Evolutionary conservation across 2,329 filamentous ascomycete genomes (phyloP), one percentile per base, ranked within the genome.

Genomic region (Botrytis elliptica): DNA sequence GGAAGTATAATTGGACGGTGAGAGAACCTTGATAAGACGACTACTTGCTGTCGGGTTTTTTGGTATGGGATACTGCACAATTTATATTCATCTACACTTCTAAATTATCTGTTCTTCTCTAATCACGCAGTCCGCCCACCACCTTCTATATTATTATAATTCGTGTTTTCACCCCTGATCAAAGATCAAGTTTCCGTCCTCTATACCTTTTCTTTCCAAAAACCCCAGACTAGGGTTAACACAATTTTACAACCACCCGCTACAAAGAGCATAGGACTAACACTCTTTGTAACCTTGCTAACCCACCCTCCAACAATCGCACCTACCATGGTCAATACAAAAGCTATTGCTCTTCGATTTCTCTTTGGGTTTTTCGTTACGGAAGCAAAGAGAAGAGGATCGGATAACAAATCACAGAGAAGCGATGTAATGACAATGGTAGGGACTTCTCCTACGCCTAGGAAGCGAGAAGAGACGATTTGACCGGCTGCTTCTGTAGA

Each of bases 371-470:
- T 86, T 3, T 81, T 78, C 9, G 80, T 75, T 14, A 33, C 9
- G 22, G 60, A 29, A 7, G 80, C 79, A 22, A 87, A 82, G 33
- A 89, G 76, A 29, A 84, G 82, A 6, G 84, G 81, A 76, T 93
- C 91, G 1, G 90, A 91, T 78, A 93, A 93, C 18, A 95, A 79
- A 79, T 94, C 92, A 79, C 91, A 93, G 83, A 94, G 94, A 75
- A 93, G 89, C 79, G 91, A 93, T 1, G 92, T 95, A 70, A 95
- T 82, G 4, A 94, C 92, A 22, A 94, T 91, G 76, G 90, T 93
- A 0, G 92, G 94, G 42, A 94, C 82, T 1, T 88, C 88, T 73
- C 88, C 89, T 79, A 89, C 91, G 79, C 89, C 86, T 74, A 95
- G 82, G 0, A 90, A 90, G 2, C 92, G 84, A 78, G 90, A 93